These are phyloP conservation scores for Nothophytophthora sp. DNA, from an alignment of 352 stramenopile species.

Conservation along the genomic window DNA sequence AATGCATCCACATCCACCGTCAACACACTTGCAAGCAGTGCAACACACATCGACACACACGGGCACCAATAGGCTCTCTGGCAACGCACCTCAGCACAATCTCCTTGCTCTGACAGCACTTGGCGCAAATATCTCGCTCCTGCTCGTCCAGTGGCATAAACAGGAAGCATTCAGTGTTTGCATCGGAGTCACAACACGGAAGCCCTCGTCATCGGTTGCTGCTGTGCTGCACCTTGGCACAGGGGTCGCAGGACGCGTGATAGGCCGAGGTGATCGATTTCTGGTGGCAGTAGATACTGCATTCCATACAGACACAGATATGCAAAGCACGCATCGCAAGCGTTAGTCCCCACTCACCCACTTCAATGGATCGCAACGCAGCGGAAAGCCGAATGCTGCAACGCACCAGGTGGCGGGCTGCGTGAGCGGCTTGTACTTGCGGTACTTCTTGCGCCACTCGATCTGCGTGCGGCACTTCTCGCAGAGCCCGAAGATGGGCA, in stretches of 20 bases:
- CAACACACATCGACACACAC: neutral
- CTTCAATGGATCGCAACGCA: neutral
- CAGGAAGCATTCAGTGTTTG: neutral
- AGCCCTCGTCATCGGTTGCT: too few species aligned
- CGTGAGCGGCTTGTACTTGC: constrained; percentile 98
- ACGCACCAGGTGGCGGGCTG: constrained; percentile 91
- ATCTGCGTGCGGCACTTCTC: constrained; percentile 95
- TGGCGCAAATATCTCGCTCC: constrained; percentile 87
- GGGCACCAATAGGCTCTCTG: neutral
- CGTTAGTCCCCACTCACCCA: neutral
- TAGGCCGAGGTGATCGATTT: constrained; percentile 94
- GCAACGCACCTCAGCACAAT: constrained; percentile 57
- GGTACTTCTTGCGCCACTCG: constrained; percentile 99
- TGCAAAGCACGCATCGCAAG: neutral
- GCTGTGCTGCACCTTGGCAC: constrained; percentile 70
- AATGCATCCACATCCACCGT: neutral
- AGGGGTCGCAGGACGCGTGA: constrained; percentile 93
- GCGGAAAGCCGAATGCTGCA: neutral
- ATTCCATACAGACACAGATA: constrained; percentile 2
- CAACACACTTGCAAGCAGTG: neutral
- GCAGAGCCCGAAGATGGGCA: constrained; percentile 93
- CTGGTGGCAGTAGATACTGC: constrained; percentile 91
- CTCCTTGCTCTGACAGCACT: constrained; percentile 85
- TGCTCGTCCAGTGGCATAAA: neutral
- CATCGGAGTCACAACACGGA: too few species aligned